Base-by-base conservation (phyloP, 345 rosid species). In the Salix arbutifolia region DNA sequence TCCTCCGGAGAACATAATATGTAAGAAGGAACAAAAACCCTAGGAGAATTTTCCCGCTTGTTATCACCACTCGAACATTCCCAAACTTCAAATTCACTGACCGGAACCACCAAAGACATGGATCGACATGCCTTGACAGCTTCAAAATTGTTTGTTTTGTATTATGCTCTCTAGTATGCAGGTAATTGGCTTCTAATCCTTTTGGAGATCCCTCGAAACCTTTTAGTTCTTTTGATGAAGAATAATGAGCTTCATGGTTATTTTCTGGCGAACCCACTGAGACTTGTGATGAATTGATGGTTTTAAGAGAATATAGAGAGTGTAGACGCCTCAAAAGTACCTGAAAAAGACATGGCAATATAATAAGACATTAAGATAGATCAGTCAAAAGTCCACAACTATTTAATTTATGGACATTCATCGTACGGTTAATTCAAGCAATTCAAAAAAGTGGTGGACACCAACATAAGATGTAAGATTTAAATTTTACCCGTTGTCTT, bases 281-380 rank as follows among this genome's bases (percentile, higher is more conserved):
- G 50, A 70, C 77, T 31, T 75, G 77, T 67, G 78, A 78, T 67
- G 35, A 30, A 52, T 83, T 83, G 53, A 88, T 70, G 31, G 83
- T 79, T 83, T 83, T 86, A 67, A 71, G 64, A 56, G 91, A 85
- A 74, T 80, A 74, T 28, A 88, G 67, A 65, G 94, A 93, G 79
- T 87, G 90, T 69, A 95, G 79, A 83, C 85, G 90, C 81, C 97
- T 90, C 83, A 90, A 83, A 78, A 95, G 84, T 74, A 71, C 94
- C 99, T 93, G 83, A 50, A 75, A 33, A 80, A 77, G 23, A 68
- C 76, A 73, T 28, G 44, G 42, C 40, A 52, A n/a, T 26, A 52
- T 19, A 64, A 50, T 2, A 67, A 78, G 67, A 23, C 21, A 52
- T 4, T 21, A 31, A 46, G 52, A 18, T 50, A 28, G 13, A 17